Conservation (phyloP, 495 filamentous ascomycete species). For the Margaritispora aquatica region DNA sequence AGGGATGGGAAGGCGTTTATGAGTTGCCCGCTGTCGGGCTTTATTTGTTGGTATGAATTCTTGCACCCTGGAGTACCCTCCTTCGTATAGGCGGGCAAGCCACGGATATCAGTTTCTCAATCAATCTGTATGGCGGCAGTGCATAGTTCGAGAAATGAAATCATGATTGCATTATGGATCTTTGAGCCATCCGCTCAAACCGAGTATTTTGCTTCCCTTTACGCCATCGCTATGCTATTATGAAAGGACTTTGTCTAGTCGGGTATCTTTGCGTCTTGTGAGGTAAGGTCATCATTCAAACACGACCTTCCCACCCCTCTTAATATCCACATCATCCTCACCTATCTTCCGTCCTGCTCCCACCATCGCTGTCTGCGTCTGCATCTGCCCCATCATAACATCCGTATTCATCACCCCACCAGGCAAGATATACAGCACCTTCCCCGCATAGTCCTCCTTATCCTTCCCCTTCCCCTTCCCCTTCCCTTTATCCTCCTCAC, state of each 20-base stretch:
- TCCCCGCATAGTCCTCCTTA: slow-evolving; percentile 21
- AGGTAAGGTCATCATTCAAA: neutral
- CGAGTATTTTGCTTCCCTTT: no score
- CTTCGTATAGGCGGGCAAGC: neutral
- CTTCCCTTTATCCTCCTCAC: neutral
- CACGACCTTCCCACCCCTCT: neutral
- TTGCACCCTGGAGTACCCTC: neutral
- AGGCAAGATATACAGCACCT: slow-evolving; percentile 52
- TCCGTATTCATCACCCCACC: slow-evolving; percentile 48
- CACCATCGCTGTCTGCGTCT: no score
- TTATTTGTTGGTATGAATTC: neutral
- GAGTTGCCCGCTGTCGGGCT: neutral
- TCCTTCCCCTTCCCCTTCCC: slow-evolving; percentile 15
- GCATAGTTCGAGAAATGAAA: neutral
- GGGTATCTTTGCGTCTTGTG: no score
- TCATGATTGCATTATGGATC: neutral
- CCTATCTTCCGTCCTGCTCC: slow-evolving; percentile 18
- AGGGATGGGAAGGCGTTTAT: slow-evolving; percentile 3
- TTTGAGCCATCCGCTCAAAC: no score
- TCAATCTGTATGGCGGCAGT: neutral
- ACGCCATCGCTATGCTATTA: slow-evolving; percentile 1
- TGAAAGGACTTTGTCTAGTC: neutral
- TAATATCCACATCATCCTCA: slow-evolving; percentile 11
- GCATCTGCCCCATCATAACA: slow-evolving; percentile 26
- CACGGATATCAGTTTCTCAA: neutral